phyloP scores from a whole-genome alignment of 192 early-diverging fungal genomes.

The Chytriomyces confervae region DNA sequence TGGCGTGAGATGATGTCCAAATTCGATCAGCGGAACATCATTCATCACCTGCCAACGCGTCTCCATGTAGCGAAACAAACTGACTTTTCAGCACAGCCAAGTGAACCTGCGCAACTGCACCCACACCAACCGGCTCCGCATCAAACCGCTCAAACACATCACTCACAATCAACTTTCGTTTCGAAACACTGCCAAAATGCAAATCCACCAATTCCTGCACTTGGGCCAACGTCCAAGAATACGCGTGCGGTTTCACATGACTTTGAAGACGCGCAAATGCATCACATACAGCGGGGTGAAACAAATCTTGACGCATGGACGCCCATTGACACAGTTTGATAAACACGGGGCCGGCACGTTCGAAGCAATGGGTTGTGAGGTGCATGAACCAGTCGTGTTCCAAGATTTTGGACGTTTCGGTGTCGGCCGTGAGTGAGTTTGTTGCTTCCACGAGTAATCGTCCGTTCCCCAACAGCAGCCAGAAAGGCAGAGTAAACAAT shows the following conservation, averaged over 20 bases:
- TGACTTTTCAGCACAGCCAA: conserved; percentile 16
- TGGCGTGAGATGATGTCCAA: too few species aligned
- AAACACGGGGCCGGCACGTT: conserved; percentile 88
- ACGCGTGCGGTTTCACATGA: conserved; percentile 75
- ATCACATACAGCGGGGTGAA: conserved; percentile 74
- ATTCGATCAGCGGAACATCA: too few species aligned
- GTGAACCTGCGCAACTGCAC: conserved; percentile 92
- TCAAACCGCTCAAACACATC: conserved; percentile 80
- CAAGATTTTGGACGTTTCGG: not conserved
- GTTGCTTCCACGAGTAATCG: not conserved
- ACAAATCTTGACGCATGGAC: conserved; percentile 88
- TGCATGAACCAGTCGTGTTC: conserved; percentile 18
- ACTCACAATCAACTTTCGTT: conserved; percentile 62
- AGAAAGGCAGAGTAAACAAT: conserved; percentile 58
- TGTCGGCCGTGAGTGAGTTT: not conserved
- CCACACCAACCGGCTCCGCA: conserved; percentile 79
- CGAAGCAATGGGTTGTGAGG: conserved; percentile 64
- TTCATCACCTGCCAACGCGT: not conserved
- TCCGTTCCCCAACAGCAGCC: conserved; percentile 31
- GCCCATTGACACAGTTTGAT: conserved; percentile 95
- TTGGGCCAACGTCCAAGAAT: conserved; percentile 61
- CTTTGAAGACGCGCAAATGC: conserved; percentile 83
- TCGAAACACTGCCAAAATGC: conserved; percentile 49
- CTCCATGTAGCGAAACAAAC: not conserved
- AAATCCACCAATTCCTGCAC: conserved; percentile 55